phyloP scores from a whole-genome alignment of 78 protist species.

The Dictyostelium purpureum region DNA sequence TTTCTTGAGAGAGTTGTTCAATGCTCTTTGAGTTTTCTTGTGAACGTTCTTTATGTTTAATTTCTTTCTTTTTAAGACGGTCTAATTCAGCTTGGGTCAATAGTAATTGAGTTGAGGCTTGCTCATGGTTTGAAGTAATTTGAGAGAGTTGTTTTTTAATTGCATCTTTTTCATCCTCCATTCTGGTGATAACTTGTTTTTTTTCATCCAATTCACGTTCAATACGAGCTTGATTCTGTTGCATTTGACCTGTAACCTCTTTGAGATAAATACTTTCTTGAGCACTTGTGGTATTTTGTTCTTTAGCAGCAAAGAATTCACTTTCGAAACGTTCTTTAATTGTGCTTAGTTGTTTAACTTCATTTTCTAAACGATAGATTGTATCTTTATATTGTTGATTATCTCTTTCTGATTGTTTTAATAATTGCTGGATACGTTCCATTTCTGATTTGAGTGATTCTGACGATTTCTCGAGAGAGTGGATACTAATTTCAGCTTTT shows the following conservation, averaged over 20 bases:
- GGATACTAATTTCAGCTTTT: not conserved
- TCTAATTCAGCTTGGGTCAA: not conserved
- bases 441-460: not conserved
- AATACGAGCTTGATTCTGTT: slow-evolving; percentile 45
- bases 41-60: not conserved
- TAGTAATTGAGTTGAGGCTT: not conserved
- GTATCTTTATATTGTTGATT: not conserved
- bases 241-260: slow-evolving; percentile 57
- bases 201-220: slow-evolving; percentile 46
- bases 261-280: slow-evolving; percentile 56
- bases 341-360: slow-evolving; percentile 29
- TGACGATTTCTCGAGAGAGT: not conserved
- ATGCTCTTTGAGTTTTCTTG: not conserved
- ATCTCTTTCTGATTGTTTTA: slow-evolving; percentile 34
- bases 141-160: not conserved
- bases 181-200: not conserved
- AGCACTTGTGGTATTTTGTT: slow-evolving; percentile 19
- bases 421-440: slow-evolving; percentile 2
- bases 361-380: not conserved
- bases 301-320: slow-evolving; percentile 67
- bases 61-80: not conserved
- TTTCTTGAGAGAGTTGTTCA: slow-evolving; percentile 14
- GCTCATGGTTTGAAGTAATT: not conserved
- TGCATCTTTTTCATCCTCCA: slow-evolving; percentile 27
- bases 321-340: slow-evolving; percentile 71